These are phyloP conservation scores for Pugionium dolabratum DNA, from an alignment of 345 rosid species.

Conservation along the genomic window DNA sequence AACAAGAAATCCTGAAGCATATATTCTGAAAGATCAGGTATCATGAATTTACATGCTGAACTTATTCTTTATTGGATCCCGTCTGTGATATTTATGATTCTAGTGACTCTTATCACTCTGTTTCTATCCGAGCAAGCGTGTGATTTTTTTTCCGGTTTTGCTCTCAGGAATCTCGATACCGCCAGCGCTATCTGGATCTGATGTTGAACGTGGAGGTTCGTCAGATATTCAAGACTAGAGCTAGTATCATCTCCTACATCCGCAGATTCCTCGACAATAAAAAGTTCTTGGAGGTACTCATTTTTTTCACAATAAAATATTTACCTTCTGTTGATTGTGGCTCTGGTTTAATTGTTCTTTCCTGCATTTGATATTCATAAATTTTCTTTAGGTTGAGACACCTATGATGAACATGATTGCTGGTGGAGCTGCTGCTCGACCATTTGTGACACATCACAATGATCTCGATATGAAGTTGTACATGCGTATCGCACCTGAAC, in stretches of 20 bases:
- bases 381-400: constrained; percentile 61
- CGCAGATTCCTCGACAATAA: constrained; percentile 64
- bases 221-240: constrained; percentile 65
- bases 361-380: not conserved
- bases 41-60: not conserved
- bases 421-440: constrained; percentile 94
- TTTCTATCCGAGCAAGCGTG: not conserved
- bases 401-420: constrained; percentile 89
- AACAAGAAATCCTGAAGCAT: constrained; percentile 69
- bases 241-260: constrained; percentile 52
- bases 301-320: not conserved
- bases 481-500: constrained; percentile 97
- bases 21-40: constrained; percentile 85
- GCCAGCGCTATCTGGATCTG: constrained; percentile 85
- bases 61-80: not conserved
- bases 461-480: constrained; percentile 72
- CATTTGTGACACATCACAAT: constrained; percentile 86
- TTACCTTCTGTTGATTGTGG: not conserved
- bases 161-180: constrained; percentile 74
- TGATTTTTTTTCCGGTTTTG: not conserved
- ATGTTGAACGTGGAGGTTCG: constrained; percentile 71
- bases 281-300: constrained; percentile 69
- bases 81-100: not conserved
- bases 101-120: not conserved
- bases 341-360: not conserved